Conservation (phyloP, 768 basidiomycete genomes). For the Termitomyces heimii region DNA sequence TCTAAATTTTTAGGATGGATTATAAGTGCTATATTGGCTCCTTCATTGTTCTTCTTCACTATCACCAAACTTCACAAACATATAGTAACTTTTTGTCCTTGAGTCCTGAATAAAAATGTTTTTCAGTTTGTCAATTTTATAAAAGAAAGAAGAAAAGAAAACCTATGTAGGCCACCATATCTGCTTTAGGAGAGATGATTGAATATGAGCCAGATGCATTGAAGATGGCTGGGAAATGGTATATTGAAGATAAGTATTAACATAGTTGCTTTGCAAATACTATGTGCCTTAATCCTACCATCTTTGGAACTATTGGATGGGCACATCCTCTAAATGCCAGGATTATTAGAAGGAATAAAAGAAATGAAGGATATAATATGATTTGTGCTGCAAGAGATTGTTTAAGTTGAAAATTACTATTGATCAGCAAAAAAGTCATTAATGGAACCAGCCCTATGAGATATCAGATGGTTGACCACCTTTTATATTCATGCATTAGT, state of each 20-base stretch:
- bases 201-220: background rate
- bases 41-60: slow-evolving; percentile 9
- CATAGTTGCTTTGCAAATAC: background rate
- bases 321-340: background rate
- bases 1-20: background rate
- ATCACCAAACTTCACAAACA: background rate
- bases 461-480: background rate
- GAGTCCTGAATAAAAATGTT: background rate
- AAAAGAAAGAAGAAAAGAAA: background rate
- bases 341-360: background rate
- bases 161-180: background rate
- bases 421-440: background rate
- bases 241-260: too few species aligned
- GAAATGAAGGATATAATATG: too few species aligned
- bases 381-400: too few species aligned
- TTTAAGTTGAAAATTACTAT: too few species aligned
- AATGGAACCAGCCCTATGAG: background rate
- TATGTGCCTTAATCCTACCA: background rate
- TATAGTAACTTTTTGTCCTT: background rate
- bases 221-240: background rate
- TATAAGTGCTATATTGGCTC: background rate
- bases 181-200: background rate
- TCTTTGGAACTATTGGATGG: background rate
- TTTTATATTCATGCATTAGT: too few species aligned
- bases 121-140: background rate